Percentiles rank a stretch among this genome's conserved stretches.
Evolutionary conservation across 352 stramenopile species (phyloP).

Genomic region (Pythium sp.): DNA sequence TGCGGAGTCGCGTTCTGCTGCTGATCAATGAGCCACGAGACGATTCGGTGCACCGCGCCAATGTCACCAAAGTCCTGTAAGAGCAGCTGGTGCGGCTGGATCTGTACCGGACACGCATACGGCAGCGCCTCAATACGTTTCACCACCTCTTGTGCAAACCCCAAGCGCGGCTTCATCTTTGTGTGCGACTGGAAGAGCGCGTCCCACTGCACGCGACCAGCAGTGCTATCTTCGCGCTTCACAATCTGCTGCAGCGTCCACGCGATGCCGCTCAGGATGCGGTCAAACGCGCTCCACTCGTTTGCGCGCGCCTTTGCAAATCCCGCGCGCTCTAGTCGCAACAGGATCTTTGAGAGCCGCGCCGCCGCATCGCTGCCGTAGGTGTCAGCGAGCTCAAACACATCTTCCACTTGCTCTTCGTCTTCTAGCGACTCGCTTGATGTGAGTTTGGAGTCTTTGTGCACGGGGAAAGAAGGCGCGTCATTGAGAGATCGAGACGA

Average conservation of each 20-base stretch:
- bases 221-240: slow-evolving; percentile 35
- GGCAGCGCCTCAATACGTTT: slow-evolving; percentile 39
- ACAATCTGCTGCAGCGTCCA: slow-evolving; percentile 69
- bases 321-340: slow-evolving; percentile 29
- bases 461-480: not conserved
- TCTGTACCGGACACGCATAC: slow-evolving; percentile 24
- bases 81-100: slow-evolving; percentile 73
- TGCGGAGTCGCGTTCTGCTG: slow-evolving; percentile 26
- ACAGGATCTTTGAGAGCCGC: slow-evolving; percentile 32
- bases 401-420: slow-evolving; percentile 13
- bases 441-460: not conserved
- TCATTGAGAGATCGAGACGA: not conserved
- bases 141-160: slow-evolving; percentile 58
- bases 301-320: slow-evolving; percentile 41
- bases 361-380: slow-evolving; percentile 33
- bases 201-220: slow-evolving; percentile 60
- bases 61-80: slow-evolving; percentile 80
- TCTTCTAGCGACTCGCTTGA: not conserved
- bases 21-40: slow-evolving; percentile 55
- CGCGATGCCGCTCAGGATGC: slow-evolving; percentile 47
- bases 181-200: slow-evolving; percentile 59
- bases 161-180: slow-evolving; percentile 69
- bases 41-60: slow-evolving; percentile 44
- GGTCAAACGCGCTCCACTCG: slow-evolving; percentile 58
- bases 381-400: slow-evolving; percentile 32